Conservation (phyloP, 1,284 basidiomycete genomes). For the Fomitopsis schrenkii region DNA sequence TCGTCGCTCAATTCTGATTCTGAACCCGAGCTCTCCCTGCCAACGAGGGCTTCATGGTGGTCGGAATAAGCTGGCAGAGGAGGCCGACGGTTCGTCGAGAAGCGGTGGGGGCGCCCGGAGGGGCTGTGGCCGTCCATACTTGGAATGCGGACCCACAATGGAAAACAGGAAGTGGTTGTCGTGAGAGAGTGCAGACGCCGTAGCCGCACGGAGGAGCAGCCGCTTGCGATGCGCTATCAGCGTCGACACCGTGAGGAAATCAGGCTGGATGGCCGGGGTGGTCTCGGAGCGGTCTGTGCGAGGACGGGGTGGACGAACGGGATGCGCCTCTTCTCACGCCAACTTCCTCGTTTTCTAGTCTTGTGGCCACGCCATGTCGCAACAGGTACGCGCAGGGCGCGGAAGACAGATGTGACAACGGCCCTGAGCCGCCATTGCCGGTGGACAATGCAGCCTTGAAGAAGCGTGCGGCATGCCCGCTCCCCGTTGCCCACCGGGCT, state of each 20-base stretch:
- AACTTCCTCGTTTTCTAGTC: neutral
- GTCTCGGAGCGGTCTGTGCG: neutral
- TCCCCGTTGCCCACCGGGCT: neutral
- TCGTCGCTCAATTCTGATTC: conserved; percentile 16
- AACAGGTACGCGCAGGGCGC: neutral
- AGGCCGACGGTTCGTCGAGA: conserved; percentile 13
- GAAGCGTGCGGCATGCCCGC: neutral
- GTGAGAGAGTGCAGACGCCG: conserved; percentile 15
- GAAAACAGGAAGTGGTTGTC: conserved; percentile 19
- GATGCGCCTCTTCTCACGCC: neutral
- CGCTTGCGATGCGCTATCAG: conserved; percentile 11
- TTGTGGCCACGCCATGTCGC: neutral
- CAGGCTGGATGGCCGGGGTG: neutral
- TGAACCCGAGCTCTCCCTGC: conserved; percentile 15
- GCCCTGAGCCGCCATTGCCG: neutral
- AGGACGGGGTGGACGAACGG: neutral
- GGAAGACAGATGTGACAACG: neutral
- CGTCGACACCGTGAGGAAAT: conserved; percentile 12
- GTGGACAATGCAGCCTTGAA: conserved; percentile 1
- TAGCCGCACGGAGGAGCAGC: conserved; percentile 10
- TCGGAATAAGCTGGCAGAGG: conserved; percentile 14
- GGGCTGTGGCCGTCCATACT: conserved; percentile 22
- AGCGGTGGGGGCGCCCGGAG: conserved; percentile 19
- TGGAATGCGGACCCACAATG: conserved; percentile 22
- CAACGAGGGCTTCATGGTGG: conserved; percentile 10